Evolutionary conservation across 805 yeast genomes (phyloP).

Genomic region (Metschnikowia proteae): DNA sequence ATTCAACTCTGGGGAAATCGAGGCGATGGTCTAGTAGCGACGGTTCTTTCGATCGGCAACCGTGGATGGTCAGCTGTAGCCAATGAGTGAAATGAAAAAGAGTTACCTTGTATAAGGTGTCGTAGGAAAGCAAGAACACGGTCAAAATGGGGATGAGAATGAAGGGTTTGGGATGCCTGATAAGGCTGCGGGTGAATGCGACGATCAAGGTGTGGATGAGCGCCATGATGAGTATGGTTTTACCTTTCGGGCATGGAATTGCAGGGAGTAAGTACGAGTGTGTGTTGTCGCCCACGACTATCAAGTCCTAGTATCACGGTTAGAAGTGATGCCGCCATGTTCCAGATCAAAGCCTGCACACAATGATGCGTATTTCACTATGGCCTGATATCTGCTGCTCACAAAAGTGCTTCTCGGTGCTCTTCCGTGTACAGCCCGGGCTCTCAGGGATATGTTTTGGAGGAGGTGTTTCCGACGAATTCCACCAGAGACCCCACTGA

Average conservation of each 20-base stretch:
- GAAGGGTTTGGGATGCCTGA: conserved; percentile 26
- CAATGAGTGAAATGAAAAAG: conserved; percentile 10
- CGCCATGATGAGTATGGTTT: neutral
- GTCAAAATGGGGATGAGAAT: conserved; percentile 31
- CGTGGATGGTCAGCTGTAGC: conserved; percentile 3
- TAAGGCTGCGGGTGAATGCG: conserved; percentile 17
- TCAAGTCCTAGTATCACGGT: neutral
- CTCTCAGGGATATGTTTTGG: too few species aligned
- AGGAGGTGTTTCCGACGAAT: too few species aligned
- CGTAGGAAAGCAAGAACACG: conserved; percentile 32
- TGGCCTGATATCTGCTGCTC: neutral
- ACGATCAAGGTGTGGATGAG: conserved; percentile 14
- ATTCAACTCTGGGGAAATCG: neutral
- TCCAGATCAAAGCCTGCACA: neutral
- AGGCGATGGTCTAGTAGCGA: neutral
- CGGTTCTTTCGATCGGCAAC: neutral
- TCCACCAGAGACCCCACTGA: too few species aligned
- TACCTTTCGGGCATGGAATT: neutral
- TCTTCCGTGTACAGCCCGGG: neutral
- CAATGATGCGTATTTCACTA: neutral
- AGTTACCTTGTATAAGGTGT: conserved; percentile 33
- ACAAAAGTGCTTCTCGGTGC: neutral
- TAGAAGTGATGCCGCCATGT: conserved; percentile 1
- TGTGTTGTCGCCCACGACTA: neutral
- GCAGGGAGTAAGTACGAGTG: neutral